phyloP scores from a whole-genome alignment of 257 asterid species.

The Verbascum thapsus region DNA sequence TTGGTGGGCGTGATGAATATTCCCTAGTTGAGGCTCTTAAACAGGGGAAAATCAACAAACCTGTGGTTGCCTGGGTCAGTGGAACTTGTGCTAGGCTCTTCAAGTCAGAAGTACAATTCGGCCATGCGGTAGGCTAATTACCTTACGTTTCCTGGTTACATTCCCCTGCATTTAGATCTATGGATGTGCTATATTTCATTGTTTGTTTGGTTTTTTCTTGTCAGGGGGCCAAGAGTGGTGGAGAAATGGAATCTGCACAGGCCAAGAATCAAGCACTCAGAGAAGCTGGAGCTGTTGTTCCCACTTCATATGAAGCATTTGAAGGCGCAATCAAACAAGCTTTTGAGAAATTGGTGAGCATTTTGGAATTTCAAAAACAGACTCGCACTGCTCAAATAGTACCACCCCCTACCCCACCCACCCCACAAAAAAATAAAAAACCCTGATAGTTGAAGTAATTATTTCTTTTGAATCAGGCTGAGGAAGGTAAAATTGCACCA shows the following conservation, averaged over 20 bases:
- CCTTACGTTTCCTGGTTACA: slow-evolving; percentile 5
- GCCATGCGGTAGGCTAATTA: slow-evolving; percentile 89
- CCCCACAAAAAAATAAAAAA: too few relatives aligned
- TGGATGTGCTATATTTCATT: slow-evolving; percentile 25
- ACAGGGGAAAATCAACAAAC: slow-evolving; percentile 91
- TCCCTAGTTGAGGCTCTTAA: slow-evolving; percentile 95
- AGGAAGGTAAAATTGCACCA: slow-evolving; percentile 70
- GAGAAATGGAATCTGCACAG: slow-evolving; percentile 99
- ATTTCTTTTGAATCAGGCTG: slow-evolving; percentile 50
- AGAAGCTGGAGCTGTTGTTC: slow-evolving; percentile 96
- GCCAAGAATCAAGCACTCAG: slow-evolving; percentile 93
- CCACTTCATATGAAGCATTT: slow-evolving; percentile 94
- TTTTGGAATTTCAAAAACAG: not conserved
- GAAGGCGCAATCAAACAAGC: slow-evolving; percentile 84
- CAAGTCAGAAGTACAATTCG: slow-evolving; percentile 99
- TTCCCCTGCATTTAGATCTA: not conserved
- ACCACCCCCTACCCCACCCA: not conserved
- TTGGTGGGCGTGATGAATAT: slow-evolving; percentile 99
- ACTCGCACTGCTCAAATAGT: slow-evolving; percentile 12
- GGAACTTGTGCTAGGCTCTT: slow-evolving; percentile 97
- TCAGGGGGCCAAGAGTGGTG: slow-evolving; percentile 99
- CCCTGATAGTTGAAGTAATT: slow-evolving; percentile 25
- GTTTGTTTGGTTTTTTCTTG: slow-evolving; percentile 19
- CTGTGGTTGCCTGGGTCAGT: slow-evolving; percentile 99
- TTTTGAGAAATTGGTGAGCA: slow-evolving; percentile 70